Evolutionary conservation across 148 eudicot species (phyloP).

Genomic region (Silene latifolia): DNA sequence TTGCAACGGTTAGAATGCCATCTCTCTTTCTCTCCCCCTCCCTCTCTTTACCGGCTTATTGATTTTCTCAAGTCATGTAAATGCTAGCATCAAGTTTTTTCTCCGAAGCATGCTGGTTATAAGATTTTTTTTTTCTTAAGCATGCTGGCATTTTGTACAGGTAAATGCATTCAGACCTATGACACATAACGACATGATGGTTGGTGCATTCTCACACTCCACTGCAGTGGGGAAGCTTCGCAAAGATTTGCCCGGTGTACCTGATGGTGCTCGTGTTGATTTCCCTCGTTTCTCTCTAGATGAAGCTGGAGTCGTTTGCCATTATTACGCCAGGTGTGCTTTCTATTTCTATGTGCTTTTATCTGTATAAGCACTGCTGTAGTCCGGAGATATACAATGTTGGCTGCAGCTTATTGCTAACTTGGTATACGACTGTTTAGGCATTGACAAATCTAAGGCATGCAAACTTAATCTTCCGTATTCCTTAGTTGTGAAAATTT

Average conservation of each 20-base stretch:
- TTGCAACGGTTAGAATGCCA: conserved; percentile 57
- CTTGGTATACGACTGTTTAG: too few species aligned
- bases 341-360: neutral
- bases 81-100: neutral
- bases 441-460: too few species aligned
- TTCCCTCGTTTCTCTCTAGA: conserved; percentile 70
- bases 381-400: neutral
- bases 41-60: neutral
- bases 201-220: conserved; percentile 98
- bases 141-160: conserved; percentile 26
- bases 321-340: conserved; percentile 83
- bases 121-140: neutral
- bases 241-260: conserved; percentile 80
- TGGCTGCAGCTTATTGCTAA: neutral
- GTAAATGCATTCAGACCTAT: conserved; percentile 92
- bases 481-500: too few species aligned
- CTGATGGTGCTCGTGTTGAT: conserved; percentile 62
- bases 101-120: neutral
- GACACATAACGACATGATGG: conserved; percentile 92
- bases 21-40: neutral
- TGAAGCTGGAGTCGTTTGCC: conserved; percentile 86
- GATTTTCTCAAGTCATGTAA: neutral
- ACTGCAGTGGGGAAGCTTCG: conserved; percentile 95
- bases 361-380: neutral
- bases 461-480: neutral